Evolutionary conservation across 768 basidiomycete species (phyloP), one percentile per base, ranked within the genome.

Genomic region (Boletus insuetus): DNA sequence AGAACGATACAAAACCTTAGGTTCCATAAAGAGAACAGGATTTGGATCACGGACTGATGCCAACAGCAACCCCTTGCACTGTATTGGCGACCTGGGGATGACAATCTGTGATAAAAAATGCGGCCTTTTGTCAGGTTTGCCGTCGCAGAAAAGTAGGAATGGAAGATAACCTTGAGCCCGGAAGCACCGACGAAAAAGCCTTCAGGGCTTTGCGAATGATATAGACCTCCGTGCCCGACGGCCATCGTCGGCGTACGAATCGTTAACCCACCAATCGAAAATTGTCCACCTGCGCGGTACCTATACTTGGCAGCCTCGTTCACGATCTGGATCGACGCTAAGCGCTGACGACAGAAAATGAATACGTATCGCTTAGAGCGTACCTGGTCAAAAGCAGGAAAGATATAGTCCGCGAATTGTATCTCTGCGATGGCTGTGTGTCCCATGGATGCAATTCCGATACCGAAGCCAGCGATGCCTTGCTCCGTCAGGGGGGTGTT

Each of bases 351-450:
- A 47, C 12, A 31, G n/a, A 19, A 26, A 45, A 31, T 7, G 19
- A n/a, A 26, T 31, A n/a, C 41, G 52, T 11, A 54, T 41, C 14
- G 14, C 26, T 45, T 9, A 13, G n/a, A 14, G 56, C 72, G 41
- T 49, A 88, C 91, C 79, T 95, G 94, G 66, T 97, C 94, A 66
- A 98, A 98, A 0, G 94, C 94, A 12, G 94, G 94, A 66, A 79
- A 95, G 56, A 96, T 95, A 68, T 96, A 94, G 66, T 94, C 91
- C 3, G 87, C 83, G 56, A 94, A 94, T 65, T 92, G 89, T 55
- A 97, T 91, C 72, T 98, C 94, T 37, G 92, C 94, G 52, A 98
- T 94, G 4, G 94, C 91, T 4, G 91, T 93, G 56, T 94, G 94
- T 1, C 94, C 94, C 88, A 97, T 96, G 11, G 87, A 75, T 0